A percentile compares a stretch with the other conserved stretches of the same genome.
Conservation (phyloP, 139 green algal genomes). For the Chlorella vulgaris region DNA sequence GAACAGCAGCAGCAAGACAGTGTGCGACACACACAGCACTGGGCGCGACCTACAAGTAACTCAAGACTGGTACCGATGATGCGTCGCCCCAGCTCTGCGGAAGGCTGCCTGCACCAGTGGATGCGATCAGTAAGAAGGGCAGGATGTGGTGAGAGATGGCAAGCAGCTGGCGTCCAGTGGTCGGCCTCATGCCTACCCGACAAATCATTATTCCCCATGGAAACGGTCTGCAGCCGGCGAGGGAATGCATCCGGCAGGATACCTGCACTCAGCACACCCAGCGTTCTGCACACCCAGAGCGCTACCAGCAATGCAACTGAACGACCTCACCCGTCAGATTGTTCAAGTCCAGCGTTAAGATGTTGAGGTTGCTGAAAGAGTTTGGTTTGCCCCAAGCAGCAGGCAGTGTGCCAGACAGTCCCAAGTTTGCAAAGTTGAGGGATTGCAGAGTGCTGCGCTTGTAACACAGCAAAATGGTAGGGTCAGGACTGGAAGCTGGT, state of each 20-base stretch:
- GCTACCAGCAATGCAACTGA: not conserved
- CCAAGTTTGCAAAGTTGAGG: not conserved
- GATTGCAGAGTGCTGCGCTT: not conserved
- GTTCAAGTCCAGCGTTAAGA: not conserved
- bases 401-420: not conserved
- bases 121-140: not conserved
- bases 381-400: not conserved
- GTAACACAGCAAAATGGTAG: not conserved
- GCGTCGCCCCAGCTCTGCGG: not conserved
- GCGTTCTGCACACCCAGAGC: not conserved
- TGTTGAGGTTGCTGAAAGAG: not conserved
- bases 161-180: too few species aligned
- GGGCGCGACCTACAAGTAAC: not conserved
- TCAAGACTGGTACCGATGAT: not conserved
- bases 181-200: too few species aligned
- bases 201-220: too few species aligned
- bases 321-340: not conserved
- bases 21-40: not conserved
- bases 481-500: not conserved
- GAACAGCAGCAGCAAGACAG: too few species aligned
- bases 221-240: not conserved
- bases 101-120: not conserved
- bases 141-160: too few species aligned
- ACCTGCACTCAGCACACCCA: not conserved
- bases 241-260: not conserved